Base-by-base conservation (phyloP, 306 rosid species). In the Cercis canadensis region DNA sequence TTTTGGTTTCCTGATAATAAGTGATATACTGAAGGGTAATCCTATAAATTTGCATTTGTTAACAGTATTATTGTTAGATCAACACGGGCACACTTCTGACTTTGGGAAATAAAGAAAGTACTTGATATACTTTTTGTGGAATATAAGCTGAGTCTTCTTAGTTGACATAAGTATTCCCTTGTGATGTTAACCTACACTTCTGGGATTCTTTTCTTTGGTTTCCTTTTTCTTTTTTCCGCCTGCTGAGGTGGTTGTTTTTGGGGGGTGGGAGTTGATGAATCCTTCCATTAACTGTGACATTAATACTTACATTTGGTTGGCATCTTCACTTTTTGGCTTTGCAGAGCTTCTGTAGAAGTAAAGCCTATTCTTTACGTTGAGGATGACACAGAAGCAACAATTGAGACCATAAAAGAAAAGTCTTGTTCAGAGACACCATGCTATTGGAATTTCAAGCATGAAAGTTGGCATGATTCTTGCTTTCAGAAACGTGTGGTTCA, bases 351-450 rank as follows among this genome's bases (percentile, higher is more conserved):
- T 62, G 88, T 94, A 55, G 98, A 94, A 87, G 83, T 94, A 29
- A 94, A 90, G 78, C 97, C 98, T 70, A 60, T 90, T 74, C 95
- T 94, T 67, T 94, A 84, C 75, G 94, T 81, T 50, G 85, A 82
- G 24, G 90, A 86, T 57, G 90, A 67, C 67, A 58, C 73, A 1
- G 94, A 81, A 59, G 77, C 40, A n/a, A 70, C 12, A 46, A 44
- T 33, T 67, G 85, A 63, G 72, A 60, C 66, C 61, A 14, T 15
- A 17, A 69, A 73, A 15, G 78, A 84, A 52, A 71, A 50, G 29
- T 62, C 82, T 75, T 24, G 76, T 75, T 63, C 70, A 8, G 65
- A 58, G 33, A 43, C 76, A 49, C 60, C 81, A 11, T 66, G n/a
- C 63, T 63, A 66, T 82, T 90, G 88, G 94, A 87, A 87, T 72